These are phyloP conservation scores for Aspergillus mulundensis DNA, from an alignment of 495 filamentous ascomycete species.

Conservation along the genomic window DNA sequence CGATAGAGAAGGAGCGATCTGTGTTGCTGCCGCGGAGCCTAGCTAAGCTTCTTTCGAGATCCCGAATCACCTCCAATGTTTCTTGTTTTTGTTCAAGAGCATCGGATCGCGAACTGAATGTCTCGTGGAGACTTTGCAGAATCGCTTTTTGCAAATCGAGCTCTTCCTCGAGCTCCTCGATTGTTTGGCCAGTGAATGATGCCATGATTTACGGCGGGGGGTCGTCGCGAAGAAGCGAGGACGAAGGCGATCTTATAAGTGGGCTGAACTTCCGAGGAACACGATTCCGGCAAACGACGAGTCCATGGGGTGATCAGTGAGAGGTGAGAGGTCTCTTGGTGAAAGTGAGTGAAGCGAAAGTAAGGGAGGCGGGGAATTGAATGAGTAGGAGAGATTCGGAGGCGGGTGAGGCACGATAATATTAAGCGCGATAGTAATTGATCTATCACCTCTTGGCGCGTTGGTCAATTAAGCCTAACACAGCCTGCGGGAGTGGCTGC, in stretches of 20 bases:
- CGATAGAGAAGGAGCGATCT: background rate
- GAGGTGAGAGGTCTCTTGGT: background rate
- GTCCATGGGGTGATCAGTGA: background rate
- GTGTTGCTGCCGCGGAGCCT: constrained; percentile 14
- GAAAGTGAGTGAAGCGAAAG: background rate
- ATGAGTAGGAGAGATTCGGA: background rate
- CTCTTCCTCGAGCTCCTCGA: constrained; percentile 31
- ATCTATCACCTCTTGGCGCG: constrained; percentile 4
- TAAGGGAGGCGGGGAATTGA: background rate
- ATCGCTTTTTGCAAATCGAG: constrained; percentile 37
- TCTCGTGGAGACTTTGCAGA: constrained; percentile 35
- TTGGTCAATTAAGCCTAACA: background rate
- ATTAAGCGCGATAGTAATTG: background rate
- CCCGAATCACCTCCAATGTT: constrained; percentile 18
- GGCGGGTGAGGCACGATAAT: background rate
- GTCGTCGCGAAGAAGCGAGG: background rate
- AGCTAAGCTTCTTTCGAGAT: constrained; percentile 20
- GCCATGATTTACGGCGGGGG: constrained; percentile 10
- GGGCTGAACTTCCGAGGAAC: background rate
- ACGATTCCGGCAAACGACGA: background rate
- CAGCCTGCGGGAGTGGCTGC: background rate
- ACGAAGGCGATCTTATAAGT: background rate
- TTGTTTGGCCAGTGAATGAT: constrained; percentile 13
- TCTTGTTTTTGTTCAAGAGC: constrained; percentile 21
- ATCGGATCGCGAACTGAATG: constrained; percentile 17